These are phyloP conservation scores for Musa balbisiana DNA, from an alignment of 202 grass and related monocot genomes.

Conservation along the genomic window DNA sequence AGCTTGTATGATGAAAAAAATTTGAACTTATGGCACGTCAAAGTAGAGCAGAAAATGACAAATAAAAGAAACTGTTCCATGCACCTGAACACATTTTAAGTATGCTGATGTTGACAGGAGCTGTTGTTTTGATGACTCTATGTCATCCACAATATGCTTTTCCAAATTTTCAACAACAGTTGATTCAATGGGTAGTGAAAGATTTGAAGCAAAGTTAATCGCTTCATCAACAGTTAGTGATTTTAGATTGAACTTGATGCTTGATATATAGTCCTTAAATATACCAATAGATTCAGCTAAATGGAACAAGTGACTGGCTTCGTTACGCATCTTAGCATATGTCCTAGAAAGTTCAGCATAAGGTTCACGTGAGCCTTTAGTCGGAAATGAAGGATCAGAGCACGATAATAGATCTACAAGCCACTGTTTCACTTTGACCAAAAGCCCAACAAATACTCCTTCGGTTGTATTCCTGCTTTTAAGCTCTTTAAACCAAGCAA, in stretches of 20 bases:
- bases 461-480: conserved; percentile 48
- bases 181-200: conserved; percentile 45
- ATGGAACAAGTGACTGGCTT: conserved; percentile 53
- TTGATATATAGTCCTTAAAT: conserved; percentile 47
- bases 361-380: conserved; percentile 70
- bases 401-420: conserved; percentile 74
- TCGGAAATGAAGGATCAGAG: conserved; percentile 84
- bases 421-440: conserved; percentile 65
- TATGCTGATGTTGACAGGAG: conserved; percentile 83
- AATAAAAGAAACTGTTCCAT: conserved; percentile 9
- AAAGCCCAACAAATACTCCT: conserved; percentile 41
- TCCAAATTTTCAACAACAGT: conserved; percentile 35
- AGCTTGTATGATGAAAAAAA: not conserved
- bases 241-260: conserved; percentile 46
- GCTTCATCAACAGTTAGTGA: conserved; percentile 67
- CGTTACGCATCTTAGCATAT: conserved; percentile 77
- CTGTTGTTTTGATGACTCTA: conserved; percentile 78
- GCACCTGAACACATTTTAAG: conserved; percentile 96
- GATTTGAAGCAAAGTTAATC: conserved; percentile 67
- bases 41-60: conserved; percentile 1
- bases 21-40: conserved; percentile 3
- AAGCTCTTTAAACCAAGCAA: conserved; percentile 86
- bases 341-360: conserved; percentile 94
- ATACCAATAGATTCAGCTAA: conserved; percentile 49
- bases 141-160: conserved; percentile 46